Percentiles rank a stretch among this genome's conserved stretches.
These are phyloP conservation scores for Didymella keratinophila DNA, from an alignment of 2,329 filamentous ascomycete genomes.

Conservation along the genomic window DNA sequence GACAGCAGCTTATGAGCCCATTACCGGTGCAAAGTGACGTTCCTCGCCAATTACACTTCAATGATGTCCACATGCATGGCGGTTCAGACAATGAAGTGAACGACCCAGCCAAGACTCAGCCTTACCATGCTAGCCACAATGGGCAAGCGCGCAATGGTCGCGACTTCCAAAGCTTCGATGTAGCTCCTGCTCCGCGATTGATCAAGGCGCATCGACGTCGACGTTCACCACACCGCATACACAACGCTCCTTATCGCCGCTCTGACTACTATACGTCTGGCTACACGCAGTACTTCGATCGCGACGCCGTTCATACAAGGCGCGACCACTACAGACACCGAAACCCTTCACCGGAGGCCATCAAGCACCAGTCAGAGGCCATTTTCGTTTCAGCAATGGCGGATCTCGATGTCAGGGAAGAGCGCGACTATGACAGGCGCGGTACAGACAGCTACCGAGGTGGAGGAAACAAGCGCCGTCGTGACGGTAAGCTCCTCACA, in stretches of 20 bases:
- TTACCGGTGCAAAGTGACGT: not conserved
- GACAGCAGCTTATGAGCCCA: not conserved
- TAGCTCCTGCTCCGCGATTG: conserved; percentile 25
- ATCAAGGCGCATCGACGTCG: conserved; percentile 28
- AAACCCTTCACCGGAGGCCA: conserved; percentile 19
- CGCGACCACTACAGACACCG: conserved; percentile 15
- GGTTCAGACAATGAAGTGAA: not conserved
- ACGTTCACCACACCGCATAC: conserved; percentile 14
- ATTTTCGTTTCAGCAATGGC: conserved; percentile 35
- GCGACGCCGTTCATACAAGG: conserved; percentile 16
- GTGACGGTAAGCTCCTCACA: conserved; percentile 37
- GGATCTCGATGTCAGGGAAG: conserved; percentile 41
- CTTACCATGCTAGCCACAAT: conserved; percentile 22
- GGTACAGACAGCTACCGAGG: conserved; percentile 37
- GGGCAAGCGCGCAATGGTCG: conserved; percentile 21
- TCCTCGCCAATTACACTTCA: not conserved
- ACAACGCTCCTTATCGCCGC: conserved; percentile 13
- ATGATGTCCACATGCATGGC: conserved; percentile 13
- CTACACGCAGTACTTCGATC: conserved; percentile 9
- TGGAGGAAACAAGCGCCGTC: conserved; percentile 43
- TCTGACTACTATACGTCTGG: conserved; percentile 5
- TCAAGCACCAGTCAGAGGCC: conserved; percentile 24
- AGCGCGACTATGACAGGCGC: conserved; percentile 39
- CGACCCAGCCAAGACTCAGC: not conserved
- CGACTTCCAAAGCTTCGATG: conserved; percentile 29